Base-by-base conservation (phyloP, 768 basidiomycete genomes). In the Sporobolomyces pararoseus region DNA sequence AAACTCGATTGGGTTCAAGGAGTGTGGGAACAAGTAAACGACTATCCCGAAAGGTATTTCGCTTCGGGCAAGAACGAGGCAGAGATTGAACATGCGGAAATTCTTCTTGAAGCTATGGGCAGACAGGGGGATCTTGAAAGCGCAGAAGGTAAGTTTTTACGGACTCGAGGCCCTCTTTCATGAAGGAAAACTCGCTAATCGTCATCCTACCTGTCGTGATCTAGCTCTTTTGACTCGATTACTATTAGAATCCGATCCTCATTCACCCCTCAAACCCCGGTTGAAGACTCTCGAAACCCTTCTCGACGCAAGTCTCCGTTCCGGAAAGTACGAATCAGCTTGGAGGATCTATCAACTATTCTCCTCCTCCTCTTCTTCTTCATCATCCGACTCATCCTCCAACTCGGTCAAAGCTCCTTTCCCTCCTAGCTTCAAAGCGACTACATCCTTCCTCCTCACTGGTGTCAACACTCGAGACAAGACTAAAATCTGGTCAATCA, bases 21-120 rank as follows among this genome's bases (percentile, higher is more conserved):
- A 4, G 60, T 58, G 61, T 74, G 66, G 63, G 54, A 70, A 14
- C 57, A 62, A 53, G 68, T 65, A 4, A 50, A 59, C 52, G 68
- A 70, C 25, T 65, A 67, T 23, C 68, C 68, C 31, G 59, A 55
- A 53, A 32, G 72, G 23, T 74, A 70, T 23, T 37, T 54, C n/a
- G 55, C 25, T 14, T 31, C 23, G 1, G 53, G 29, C 17, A 17
- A 21, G 35, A 35, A 44, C 37, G 52, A n/a, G 6, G 27, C 49
- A 19, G 52, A 12, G 17, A 65, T 60, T 46, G 69, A 70, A 61
- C 53, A 65, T 44, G 60, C 59, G 17, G 72, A 74, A 27, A 27
- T 74, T 9, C 57, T 68, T 7, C 23, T 74, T 13, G 58, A 65
- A 27, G 65, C 63, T 19, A 7, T 61, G 10, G 68, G 52, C 3